Evolutionary conservation across 2,329 filamentous ascomycete species (phyloP).

Genomic region (Lithohypha guttulata): DNA sequence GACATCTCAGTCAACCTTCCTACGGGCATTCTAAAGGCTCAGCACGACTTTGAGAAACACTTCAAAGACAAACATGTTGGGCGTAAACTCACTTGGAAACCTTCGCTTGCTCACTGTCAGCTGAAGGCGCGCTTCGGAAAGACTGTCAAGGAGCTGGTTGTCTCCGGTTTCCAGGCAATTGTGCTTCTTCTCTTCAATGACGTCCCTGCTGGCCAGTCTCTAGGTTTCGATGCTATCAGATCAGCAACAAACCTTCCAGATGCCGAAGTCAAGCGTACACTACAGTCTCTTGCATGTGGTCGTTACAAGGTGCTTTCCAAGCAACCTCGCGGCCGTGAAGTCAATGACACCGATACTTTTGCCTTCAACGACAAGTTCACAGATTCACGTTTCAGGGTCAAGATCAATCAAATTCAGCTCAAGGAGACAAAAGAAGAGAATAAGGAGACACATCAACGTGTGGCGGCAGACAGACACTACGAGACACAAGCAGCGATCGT

Average conservation of each 20-base stretch:
- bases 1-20: slow-evolving; percentile 68
- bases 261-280: slow-evolving; percentile 71
- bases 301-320: slow-evolving; percentile 77
- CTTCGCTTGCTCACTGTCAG: slow-evolving; percentile 81
- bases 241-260: slow-evolving; percentile 64
- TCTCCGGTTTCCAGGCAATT: slow-evolving; percentile 85
- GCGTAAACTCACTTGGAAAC: slow-evolving; percentile 80
- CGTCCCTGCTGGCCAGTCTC: slow-evolving; percentile 47
- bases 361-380: slow-evolving; percentile 66
- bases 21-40: slow-evolving; percentile 59
- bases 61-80: slow-evolving; percentile 88
- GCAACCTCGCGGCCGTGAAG: slow-evolving; percentile 71
- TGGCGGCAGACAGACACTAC: slow-evolving; percentile 80
- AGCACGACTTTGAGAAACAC: slow-evolving; percentile 70
- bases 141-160: slow-evolving; percentile 75
- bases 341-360: slow-evolving; percentile 70
- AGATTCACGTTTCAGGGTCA: slow-evolving; percentile 78
- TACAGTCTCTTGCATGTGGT: slow-evolving; percentile 90
- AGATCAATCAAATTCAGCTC: slow-evolving; percentile 97
- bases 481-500: slow-evolving; percentile 97
- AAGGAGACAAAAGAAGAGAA: slow-evolving; percentile 95
- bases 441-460: slow-evolving; percentile 81
- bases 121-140: slow-evolving; percentile 70
- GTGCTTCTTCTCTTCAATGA: slow-evolving; percentile 86
- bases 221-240: slow-evolving; percentile 67